Evolutionary conservation across 306 rosid species (phyloP), one percentile per base, ranked within the genome.

Genomic region (Hippophae gyantsensis): DNA sequence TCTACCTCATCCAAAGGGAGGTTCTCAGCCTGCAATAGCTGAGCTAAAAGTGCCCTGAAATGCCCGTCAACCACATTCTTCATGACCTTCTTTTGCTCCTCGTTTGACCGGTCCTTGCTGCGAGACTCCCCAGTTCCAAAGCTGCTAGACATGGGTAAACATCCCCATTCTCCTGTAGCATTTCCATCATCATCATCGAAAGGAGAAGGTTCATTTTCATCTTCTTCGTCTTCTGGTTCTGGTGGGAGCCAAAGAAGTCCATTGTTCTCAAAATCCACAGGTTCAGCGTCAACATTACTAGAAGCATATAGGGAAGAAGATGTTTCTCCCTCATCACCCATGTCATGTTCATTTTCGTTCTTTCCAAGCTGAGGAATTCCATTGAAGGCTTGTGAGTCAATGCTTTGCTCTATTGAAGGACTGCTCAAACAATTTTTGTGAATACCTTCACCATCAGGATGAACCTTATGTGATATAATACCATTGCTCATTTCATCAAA

Each of bases 181-280:
- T 79, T 76, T 54, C 76, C 95, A 47, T 69, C 77, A 43, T 73
- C 74, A 43, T 86, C 95, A 65, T 82, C 95, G 62, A 77, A 75
- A 41, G 82, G 60, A 60, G 54, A 55, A n/a, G 76, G 63, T 75
- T 93, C 99, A 58, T 67, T 76, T 41, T 88, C 99, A 73, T 93
- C 97, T 59, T 93, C 96, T 76, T 78, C 95, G 40, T 92, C 89
- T 78, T 93, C 97, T 12, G 99, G 99, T 61, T 85, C 96, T 54
- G 99, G 95, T 50, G 99, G 99, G 56, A 88, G 86, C 99, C 99
- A 93, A 58, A 93, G 86, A 79, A 88, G 86, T 58, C 90, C 97
- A 63, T 86, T 86, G 73, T 82, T 93, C 74, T 88, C 95, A 61
- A 88, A 88, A 84, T 93, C 95, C 67, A 88, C 86, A 66, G 97